Base-by-base conservation (phyloP, 2,329 filamentous ascomycete species). In the Juglanconis juglandina region DNA sequence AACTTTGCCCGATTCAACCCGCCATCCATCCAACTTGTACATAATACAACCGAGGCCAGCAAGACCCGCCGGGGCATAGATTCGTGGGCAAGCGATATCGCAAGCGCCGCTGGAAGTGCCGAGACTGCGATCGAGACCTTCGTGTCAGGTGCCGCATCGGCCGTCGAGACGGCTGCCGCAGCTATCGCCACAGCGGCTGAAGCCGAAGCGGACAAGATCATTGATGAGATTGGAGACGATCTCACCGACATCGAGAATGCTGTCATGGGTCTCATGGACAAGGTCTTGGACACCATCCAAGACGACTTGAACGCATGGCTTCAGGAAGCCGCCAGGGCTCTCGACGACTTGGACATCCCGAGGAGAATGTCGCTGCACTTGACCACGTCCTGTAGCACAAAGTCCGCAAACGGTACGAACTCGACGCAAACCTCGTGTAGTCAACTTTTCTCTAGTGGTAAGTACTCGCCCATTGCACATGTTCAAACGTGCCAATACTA, bases 241-340 rank as follows among this genome's bases (percentile, higher is more conserved):
- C 58, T 63, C 17, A 58, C 57, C 11, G 58, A 60, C 10, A 46
- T 63, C 51, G 61, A 60, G 13, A 42, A 50, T 13, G 61, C 58
- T 8, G 58, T 63, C 44, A 37, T 35, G 50, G 61, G 61, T 11
- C 61, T 63, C 44, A 60, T 63, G 58, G 61, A 63, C 17, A 60
- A 58, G 39, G 58, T 60, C 49, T 53, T 63, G 14, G 54, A 50
- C 24, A 58, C 61, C 24, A 60, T 63, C 41, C 61, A 63, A 44
- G 61, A 63, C 51, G 46, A 53, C 37, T 50, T 63, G 5, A 63
- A 63, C 53, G 49, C 50, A 17, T 63, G 61, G 61, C 61, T 63
- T 14, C 44, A 58, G 35, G 61, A 63, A 37, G 51, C 48, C n/a
- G 54, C 61, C 33, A 41, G 35, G 3, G 37, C 58, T 14, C 61